Percentiles rank a stretch among this genome's conserved stretches.
These are phyloP conservation scores for Glebionis coronaria DNA, from an alignment of 129 eudicot species.

Conservation along the genomic window DNA sequence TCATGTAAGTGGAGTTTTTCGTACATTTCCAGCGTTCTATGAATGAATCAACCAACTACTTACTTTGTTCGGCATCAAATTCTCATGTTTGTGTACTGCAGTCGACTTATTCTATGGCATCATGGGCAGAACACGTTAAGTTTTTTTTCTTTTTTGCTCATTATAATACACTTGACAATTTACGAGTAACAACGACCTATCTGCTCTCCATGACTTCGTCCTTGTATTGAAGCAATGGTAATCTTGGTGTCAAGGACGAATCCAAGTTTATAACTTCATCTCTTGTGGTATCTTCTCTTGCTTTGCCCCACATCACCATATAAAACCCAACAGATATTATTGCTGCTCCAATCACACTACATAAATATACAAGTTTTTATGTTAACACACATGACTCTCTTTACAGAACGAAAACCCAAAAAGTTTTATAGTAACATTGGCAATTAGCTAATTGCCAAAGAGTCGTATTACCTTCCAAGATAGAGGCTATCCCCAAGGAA, in stretches of 20 bases:
- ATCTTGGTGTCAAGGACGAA: conserved; percentile 30
- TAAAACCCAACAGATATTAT: conserved; percentile 74
- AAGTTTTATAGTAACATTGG: not conserved
- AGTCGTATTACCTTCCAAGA: conserved; percentile 52
- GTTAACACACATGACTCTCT: not conserved
- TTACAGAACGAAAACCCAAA: not conserved
- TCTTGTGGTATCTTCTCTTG: conserved; percentile 45
- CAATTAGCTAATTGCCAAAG: not conserved
- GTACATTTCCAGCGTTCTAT: no score
- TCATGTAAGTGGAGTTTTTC: no score
- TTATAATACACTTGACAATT: no score
- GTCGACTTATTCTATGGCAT: no score
- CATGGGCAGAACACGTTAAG: no score
- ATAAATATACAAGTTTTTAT: not conserved
- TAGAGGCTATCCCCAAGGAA: conserved; percentile 73
- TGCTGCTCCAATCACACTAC: conserved; percentile 70
- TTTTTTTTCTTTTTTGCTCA: no score
- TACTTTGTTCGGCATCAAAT: no score
- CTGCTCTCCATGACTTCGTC: conserved; percentile 16
- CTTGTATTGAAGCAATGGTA: conserved; percentile 49
- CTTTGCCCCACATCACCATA: conserved; percentile 93
- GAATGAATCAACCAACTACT: no score
- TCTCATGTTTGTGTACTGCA: no score
- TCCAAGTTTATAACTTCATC: conserved; percentile 27
- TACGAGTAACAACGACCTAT: not conserved